Evolutionary conservation across 2,329 filamentous ascomycete genomes (phyloP), one percentile per base, ranked within the genome.

Genomic region (Phyllosticta citriasiana): DNA sequence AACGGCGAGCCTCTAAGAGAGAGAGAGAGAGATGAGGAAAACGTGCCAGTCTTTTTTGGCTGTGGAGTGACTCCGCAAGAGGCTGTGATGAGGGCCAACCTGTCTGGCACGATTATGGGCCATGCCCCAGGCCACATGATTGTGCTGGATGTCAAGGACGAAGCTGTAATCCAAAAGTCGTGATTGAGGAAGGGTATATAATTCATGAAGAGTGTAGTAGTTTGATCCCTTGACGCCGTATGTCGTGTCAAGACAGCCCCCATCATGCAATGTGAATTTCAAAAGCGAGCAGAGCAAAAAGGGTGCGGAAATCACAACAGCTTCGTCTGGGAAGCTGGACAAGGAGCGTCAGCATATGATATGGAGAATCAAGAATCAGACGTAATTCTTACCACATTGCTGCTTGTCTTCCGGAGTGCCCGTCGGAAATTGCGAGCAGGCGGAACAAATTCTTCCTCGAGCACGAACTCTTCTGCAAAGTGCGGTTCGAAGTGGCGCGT

Each of bases 61-160:
- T 88, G 84, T 67, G 84, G 84, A 35, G 84, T 87, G 10, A 87
- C 85, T 47, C 84, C 85, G 1, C 84, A 87, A 67, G 80, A 85
- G 67, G 84, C 83, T 14, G 82, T 87, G 1, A 80, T 85, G 77
- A 76, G 74, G 61, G 82, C 83, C 16, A 72, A 69, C 7, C 66
- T 85, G 54, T 67, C 80, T 55, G 85, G 85, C 0, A 74, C 76
- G 1, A 76, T 86, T 1, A 83, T 88, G 76, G 81, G 79, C 0
- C 85, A 88, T 73, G 79, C 80, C 19, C 84, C 84, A 0, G 83
- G 83, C 0, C 77, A 85, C 68, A 87, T 87, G 84, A 67, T 87
- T 52, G 72, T 86, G 1, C 69, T 85, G 58, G 84, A 87, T 70
- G 56, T 62, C 25, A 59, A 47, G 52, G 60, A 62, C 27, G 22